Base-by-base conservation (phyloP, 1,284 basidiomycete species). In the Tilletia setariae region DNA sequence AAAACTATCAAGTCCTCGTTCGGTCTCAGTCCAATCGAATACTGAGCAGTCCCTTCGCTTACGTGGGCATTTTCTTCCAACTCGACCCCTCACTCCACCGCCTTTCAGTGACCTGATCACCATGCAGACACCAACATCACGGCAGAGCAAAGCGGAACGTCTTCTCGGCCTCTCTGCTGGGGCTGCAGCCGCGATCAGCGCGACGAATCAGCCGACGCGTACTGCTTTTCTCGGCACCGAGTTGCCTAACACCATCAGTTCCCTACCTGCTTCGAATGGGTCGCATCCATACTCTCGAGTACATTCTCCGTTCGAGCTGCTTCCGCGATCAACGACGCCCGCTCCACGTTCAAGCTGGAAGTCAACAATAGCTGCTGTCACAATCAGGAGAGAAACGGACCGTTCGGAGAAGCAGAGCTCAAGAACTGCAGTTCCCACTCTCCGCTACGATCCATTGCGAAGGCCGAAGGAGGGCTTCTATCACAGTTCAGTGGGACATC, bases 61-160 rank as follows among this genome's bases (percentile, higher is more conserved):
- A 6, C n/a, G 28, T 15, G 28, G 13, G 7, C 16, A 19, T 7
- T 21, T 23, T 25, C n/a, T 21, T 16, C 28, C 25, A 11, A n/a
- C 56, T 61, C 56, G 56, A 2, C 56, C 56, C 7, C n/a, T 30
- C 2, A 61, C 56, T 16, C 56, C 56, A 16, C 56, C 56, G 19
- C 56, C 56, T 2, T 61, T 61, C 56, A 61, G 56, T 30, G 56
- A 61, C 28, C n/a, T 61, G 28, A 61, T 61, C 28, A 61, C 56
- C 15, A 61, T 61, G 56, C 56, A 28, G 6, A 61, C 56, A n/a
- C 56, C 56, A 3, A 61, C 32, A n/a, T 28, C n/a, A 30, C 56
- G 56, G 7, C 56, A 61, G 32, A 32, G 28, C 19, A 61, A 61
- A 30, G 56, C 56, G 56, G 56, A 61, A 40, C 56, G 56, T 11